Evolutionary conservation across 768 basidiomycete genomes (phyloP).

Genomic region (Butyriboletus loyo): DNA sequence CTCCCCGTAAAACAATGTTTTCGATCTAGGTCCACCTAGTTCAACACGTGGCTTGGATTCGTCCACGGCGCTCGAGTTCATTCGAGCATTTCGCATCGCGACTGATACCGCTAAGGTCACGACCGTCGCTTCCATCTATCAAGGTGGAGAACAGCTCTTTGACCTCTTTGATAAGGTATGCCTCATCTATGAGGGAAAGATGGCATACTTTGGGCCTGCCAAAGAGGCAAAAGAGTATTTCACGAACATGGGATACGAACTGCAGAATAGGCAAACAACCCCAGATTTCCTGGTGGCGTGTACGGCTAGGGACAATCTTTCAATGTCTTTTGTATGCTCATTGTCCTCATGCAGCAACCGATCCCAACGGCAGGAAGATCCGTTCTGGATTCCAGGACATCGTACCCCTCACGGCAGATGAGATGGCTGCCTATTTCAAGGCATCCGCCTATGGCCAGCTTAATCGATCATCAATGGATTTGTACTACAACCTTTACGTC

Average conservation of each 20-base stretch:
- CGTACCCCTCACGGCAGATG: slow-evolving; percentile 52
- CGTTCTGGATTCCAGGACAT: slow-evolving; percentile 38
- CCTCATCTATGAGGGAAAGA: slow-evolving; percentile 7
- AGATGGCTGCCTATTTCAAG: slow-evolving; percentile 52
- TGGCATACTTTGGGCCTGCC: slow-evolving; percentile 6
- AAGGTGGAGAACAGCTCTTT: slow-evolving; percentile 70
- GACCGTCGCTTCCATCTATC: slow-evolving; percentile 82
- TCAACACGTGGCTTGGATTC: slow-evolving; percentile 65
- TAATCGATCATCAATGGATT: slow-evolving; percentile 46
- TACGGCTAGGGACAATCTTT: slow-evolving; percentile 31
- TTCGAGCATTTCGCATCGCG: slow-evolving; percentile 58
- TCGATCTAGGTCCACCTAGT: slow-evolving; percentile 34
- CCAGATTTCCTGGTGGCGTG: slow-evolving; percentile 56
- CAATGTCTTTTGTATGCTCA: neutral
- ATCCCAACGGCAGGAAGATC: slow-evolving; percentile 53
- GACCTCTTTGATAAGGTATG: slow-evolving; percentile 54
- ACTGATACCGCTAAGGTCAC: slow-evolving; percentile 55
- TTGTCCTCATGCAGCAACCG: slow-evolving; percentile 40
- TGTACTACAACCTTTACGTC: slow-evolving; percentile 43
- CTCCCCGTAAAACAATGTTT: neutral
- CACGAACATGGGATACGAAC: slow-evolving; percentile 38
- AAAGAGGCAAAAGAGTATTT: slow-evolving; percentile 1
- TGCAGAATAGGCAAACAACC: slow-evolving; percentile 54
- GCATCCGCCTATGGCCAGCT: slow-evolving; percentile 36
- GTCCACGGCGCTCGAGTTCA: slow-evolving; percentile 71